A percentile compares a stretch with the other conserved stretches of the same genome.
These are phyloP conservation scores for Mycotypha africana DNA, from an alignment of 371 early-diverging fungal genomes.

Conservation along the genomic window DNA sequence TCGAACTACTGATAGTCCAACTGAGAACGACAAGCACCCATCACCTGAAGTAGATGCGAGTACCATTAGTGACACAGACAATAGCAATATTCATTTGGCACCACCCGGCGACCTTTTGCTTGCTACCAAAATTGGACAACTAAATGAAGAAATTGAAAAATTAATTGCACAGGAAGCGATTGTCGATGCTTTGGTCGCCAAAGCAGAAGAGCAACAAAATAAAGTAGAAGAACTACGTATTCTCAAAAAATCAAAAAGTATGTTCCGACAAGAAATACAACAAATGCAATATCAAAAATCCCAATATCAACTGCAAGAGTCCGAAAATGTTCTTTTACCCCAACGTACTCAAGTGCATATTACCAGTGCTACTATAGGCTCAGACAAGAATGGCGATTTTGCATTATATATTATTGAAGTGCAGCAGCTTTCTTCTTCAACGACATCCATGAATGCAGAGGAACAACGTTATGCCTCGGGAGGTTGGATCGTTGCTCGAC, in stretches of 20 bases:
- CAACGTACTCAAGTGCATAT: constrained; percentile 57
- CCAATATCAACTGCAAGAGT: constrained; percentile 58
- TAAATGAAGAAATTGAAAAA: constrained; percentile 53
- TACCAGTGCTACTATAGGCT: constrained; percentile 51
- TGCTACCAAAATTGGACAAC: constrained; percentile 42
- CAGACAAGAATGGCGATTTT: constrained; percentile 57
- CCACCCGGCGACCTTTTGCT: constrained; percentile 70
- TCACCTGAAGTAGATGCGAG: background rate
- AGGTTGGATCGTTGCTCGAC: constrained; percentile 76
- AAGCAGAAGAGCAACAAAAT: constrained; percentile 50
- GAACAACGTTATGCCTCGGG: too few relatives aligned
- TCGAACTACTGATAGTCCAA: background rate
- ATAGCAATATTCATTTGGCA: constrained; percentile 48
- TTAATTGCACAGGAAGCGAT: constrained; percentile 63
- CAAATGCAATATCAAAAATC: constrained; percentile 63
- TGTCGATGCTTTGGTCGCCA: constrained; percentile 57
- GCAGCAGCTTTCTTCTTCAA: constrained; percentile 54
- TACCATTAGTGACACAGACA: too few relatives aligned
- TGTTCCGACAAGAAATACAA: constrained; percentile 54
- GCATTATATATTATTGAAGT: constrained; percentile 78
- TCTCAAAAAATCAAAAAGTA: constrained; percentile 52
- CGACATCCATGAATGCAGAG: constrained; percentile 46
- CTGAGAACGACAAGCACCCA: background rate
- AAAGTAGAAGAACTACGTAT: constrained; percentile 57
- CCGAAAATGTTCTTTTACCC: constrained; percentile 65